Conservation (phyloP, 495 filamentous ascomycete species). For the Opeltia flavorubescens region DNA sequence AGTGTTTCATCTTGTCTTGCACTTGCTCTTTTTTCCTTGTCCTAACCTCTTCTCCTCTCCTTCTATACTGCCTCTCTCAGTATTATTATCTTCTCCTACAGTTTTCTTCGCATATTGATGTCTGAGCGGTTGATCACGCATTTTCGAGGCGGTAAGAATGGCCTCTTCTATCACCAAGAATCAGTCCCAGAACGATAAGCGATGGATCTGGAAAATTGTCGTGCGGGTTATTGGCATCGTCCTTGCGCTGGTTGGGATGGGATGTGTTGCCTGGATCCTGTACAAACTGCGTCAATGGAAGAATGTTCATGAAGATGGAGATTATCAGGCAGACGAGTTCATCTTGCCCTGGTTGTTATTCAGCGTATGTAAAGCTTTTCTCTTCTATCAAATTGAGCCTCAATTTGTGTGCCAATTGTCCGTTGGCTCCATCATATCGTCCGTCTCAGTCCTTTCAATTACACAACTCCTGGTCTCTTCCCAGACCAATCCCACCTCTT, state of each 20-base stretch:
- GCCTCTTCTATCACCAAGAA: not conserved
- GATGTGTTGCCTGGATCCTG: slow-evolving; percentile 13
- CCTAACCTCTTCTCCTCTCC: not conserved
- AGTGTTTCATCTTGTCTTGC: too few species aligned
- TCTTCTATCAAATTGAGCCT: too few species aligned
- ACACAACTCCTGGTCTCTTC: too few species aligned
- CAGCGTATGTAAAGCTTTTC: slow-evolving; percentile 2
- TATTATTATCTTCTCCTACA: too few species aligned
- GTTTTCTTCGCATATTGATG: too few species aligned
- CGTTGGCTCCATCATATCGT: not conserved
- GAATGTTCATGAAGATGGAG: not conserved
- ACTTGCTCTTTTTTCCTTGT: not conserved
- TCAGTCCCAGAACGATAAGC: not conserved
- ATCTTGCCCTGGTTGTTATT: slow-evolving; percentile 15
- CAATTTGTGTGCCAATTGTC: slow-evolving; percentile 1
- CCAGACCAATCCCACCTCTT: too few species aligned
- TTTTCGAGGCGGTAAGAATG: too few species aligned
- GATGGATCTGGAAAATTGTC: slow-evolving; percentile 18
- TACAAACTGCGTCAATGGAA: not conserved
- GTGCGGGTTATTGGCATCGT: slow-evolving; percentile 17
- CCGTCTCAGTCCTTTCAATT: not conserved
- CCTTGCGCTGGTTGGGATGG: slow-evolving; percentile 15
- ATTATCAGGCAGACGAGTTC: not conserved
- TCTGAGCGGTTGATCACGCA: too few species aligned
- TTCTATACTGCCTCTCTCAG: not conserved